phyloP scores from a whole-genome alignment of 257 asterid species.

The Rubia yunnanensis region DNA sequence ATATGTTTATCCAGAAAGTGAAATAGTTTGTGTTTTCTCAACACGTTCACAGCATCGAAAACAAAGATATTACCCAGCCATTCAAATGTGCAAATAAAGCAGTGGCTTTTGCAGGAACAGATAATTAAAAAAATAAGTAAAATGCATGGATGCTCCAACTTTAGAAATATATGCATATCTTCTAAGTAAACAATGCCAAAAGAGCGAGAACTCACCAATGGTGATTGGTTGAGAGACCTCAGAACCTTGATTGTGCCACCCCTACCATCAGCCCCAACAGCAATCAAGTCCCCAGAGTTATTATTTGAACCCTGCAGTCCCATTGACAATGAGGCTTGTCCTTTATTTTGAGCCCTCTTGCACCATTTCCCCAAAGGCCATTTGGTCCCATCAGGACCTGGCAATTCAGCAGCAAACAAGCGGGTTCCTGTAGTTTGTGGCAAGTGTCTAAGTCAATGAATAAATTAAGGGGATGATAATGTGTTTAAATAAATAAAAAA shows the following conservation, averaged over 20 bases:
- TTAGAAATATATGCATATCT: conserved; percentile 2
- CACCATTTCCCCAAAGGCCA: conserved; percentile 97
- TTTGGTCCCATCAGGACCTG: conserved; percentile 79
- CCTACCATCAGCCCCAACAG: conserved; percentile 96
- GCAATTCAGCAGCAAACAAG: conserved; percentile 63
- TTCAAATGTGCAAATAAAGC: background rate
- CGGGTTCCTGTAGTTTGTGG: conserved; percentile 30
- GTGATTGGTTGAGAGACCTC: conserved; percentile 50
- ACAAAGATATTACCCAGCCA: background rate
- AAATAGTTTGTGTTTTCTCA: background rate
- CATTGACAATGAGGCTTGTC: conserved; percentile 18
- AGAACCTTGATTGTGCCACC: conserved; percentile 80
- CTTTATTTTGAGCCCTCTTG: conserved; percentile 46
- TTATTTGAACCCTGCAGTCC: conserved; percentile 34
- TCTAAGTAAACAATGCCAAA: background rate
- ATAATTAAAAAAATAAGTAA: background rate
- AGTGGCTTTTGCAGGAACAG: background rate
- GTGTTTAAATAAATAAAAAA: background rate
- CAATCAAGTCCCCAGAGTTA: conserved; percentile 51
- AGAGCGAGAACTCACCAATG: conserved; percentile 38
- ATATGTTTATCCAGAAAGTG: background rate
- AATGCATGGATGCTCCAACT: background rate
- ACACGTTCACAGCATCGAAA: background rate
- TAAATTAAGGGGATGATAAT: background rate
- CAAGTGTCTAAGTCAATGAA: background rate